Percentiles rank a stretch among this genome's conserved stretches.
phyloP scores from a whole-genome alignment of 305 asterid species.

The Fraxinus dipetala region DNA sequence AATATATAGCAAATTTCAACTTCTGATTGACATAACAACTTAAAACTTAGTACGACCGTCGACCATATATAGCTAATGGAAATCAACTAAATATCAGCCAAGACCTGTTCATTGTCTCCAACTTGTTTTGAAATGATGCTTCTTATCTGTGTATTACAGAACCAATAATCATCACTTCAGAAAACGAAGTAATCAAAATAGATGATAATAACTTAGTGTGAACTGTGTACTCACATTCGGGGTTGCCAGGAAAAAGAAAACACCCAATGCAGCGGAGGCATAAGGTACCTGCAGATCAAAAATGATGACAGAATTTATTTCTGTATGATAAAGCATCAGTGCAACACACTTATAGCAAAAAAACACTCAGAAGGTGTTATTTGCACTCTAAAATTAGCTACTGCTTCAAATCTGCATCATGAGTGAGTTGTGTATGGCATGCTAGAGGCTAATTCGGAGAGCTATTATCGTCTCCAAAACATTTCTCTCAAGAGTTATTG shows the following conservation, averaged over 20 bases:
- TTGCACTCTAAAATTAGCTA: background rate
- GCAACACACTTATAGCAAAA: background rate
- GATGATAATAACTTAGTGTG: background rate
- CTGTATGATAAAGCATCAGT: background rate
- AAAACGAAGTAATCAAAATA: background rate
- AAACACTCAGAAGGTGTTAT: background rate
- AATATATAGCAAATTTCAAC: background rate
- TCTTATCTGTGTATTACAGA: slow-evolving; percentile 32
- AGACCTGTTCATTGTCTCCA: slow-evolving; percentile 50
- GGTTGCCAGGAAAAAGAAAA: slow-evolving; percentile 33
- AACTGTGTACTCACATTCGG: slow-evolving; percentile 40
- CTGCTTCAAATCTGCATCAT: background rate
- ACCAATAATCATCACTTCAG: background rate
- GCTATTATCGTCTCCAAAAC: too few species aligned
- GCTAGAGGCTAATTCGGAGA: too few species aligned
- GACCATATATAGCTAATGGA: background rate
- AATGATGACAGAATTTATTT: background rate
- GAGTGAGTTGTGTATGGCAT: too few species aligned
- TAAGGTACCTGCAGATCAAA: slow-evolving; percentile 43
- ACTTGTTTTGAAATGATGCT: slow-evolving; percentile 56
- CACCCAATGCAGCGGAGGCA: slow-evolving; percentile 37
- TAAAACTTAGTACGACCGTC: background rate
- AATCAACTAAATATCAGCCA: background rate
- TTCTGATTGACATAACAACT: background rate
- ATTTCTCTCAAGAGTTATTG: too few species aligned